Evolutionary conservation across 2,329 filamentous ascomycete genomes (phyloP), one percentile per base, ranked within the genome.

Genomic region (Colletotrichum spinosum): DNA sequence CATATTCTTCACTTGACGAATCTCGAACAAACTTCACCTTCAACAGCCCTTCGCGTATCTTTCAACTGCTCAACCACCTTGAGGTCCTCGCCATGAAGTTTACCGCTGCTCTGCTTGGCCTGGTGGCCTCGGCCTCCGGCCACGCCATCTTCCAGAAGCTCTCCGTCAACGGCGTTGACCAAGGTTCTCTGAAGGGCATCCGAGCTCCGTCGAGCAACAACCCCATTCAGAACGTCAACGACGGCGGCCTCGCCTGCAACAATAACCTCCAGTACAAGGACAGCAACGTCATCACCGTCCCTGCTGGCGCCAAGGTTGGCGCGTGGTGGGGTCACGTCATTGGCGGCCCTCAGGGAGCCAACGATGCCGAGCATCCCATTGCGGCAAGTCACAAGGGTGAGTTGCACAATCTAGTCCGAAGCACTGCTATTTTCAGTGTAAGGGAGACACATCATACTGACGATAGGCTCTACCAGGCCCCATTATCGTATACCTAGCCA

Each of bases 321-420:
- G 80, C 83, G 4, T 79, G 76, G 71, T 86, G 81, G 77, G 79
- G 82, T 15, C 82, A 85, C 70, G 77, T 84, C n/a, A 79, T 85
- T 53, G 83, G 83, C 42, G 83, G 83, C 34, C 72, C 79, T 2
- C 81, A 85, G 70, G 72, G 69, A 41, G 39, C 77, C 13, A 78
- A 78, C 60, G 81, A 83, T 68, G 68, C 78, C 3, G 83, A 84
- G 65, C 75, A 85, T 63, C 82, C 82, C 8, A 84, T 84, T 66
- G 82, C 83, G 8, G 73, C 76, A 54, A 79, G 75, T 38, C 81
- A 84, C 70, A 83, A 84, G 74, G 82, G 82, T 76, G 35, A 8
- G 41, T n/a, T 33, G 17, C 3, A 25, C 4, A 34, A 2, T 4
- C 6, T 33, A 17, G 12, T n/a, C 4, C 25, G 25, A 4, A 25